Percentiles rank a stretch among this genome's conserved stretches.
phyloP scores from a whole-genome alignment of 208 protist species.

The Novymonas esmeraldas region DNA sequence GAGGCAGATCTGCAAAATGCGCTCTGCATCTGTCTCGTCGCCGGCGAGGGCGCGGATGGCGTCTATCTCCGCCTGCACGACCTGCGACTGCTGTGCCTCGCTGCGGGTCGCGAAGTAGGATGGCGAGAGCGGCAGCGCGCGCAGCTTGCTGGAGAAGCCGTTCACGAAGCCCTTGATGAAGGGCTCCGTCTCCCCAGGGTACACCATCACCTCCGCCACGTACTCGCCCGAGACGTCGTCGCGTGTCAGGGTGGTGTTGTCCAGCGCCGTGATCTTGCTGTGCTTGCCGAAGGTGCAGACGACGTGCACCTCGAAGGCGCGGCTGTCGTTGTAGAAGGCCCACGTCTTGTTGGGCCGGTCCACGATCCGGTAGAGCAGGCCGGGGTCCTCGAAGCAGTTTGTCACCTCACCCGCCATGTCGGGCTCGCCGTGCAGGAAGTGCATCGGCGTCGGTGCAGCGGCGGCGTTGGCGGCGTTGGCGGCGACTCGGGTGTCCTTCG shows the following conservation, averaged over 20 bases:
- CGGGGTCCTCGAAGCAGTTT: slow-evolving; percentile 85
- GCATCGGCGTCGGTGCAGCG: slow-evolving; percentile 11
- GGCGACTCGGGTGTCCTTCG: slow-evolving; percentile 3
- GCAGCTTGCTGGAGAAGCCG: slow-evolving; percentile 78
- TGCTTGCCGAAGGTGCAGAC: slow-evolving; percentile 75
- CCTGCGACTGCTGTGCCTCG: slow-evolving; percentile 31
- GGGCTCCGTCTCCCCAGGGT: slow-evolving; percentile 77
- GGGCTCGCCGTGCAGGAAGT: slow-evolving; percentile 76
- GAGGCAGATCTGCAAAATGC: slow-evolving; percentile 53
- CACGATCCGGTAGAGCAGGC: slow-evolving; percentile 84
- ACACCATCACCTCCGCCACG: slow-evolving; percentile 66
- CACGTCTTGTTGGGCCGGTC: slow-evolving; percentile 72
- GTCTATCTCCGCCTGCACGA: slow-evolving; percentile 61
- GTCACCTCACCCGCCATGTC: slow-evolving; percentile 66
- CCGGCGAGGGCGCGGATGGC: slow-evolving; percentile 51
- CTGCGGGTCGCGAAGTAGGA: slow-evolving; percentile 62
- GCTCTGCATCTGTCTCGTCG: slow-evolving; percentile 48
- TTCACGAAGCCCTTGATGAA: slow-evolving; percentile 86
- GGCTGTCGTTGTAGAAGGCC: slow-evolving; percentile 91
- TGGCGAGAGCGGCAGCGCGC: slow-evolving; percentile 68
- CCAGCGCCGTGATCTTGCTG: slow-evolving; percentile 77
- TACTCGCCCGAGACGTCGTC: slow-evolving; percentile 49
- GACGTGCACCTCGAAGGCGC: slow-evolving; percentile 75
- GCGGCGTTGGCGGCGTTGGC: neutral
- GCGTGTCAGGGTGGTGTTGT: slow-evolving; percentile 51